Base-by-base conservation (phyloP, 768 basidiomycete species). In the Russula lepida region DNA sequence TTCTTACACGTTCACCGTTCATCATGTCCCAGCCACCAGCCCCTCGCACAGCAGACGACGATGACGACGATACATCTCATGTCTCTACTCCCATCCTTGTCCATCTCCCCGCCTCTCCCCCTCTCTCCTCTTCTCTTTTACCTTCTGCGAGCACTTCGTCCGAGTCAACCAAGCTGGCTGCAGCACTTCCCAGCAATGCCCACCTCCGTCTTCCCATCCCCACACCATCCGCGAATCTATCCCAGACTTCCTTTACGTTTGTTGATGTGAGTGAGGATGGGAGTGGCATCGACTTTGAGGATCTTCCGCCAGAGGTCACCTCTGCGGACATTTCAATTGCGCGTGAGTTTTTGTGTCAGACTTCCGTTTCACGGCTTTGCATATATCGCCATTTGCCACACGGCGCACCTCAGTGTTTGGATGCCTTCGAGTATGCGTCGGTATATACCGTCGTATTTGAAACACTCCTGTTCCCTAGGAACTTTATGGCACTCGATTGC, bases 311-410 rank as follows among this genome's bases (percentile, higher is more conserved):
- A 1, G 71, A 74, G 48, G 64, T 73, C 4, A 66, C 70, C 8
- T 67, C 66, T 37, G 72, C 71, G 11, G 72, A 74, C 61, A 68
- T 74, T 46, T 73, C 64, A 43, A 67, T 72, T 43, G 68, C 72
- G 28, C 68, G 73, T 71, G 58, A 70, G 71, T 72, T 51, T 63
- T 63, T 58, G 55, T 64, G 51, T 39, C 58, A 51, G 37, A 37
- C 13, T 56, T 56, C 28, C 53, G 19, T 35, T n/a, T 46, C 43
- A 17, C 59, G 32, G 47, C 41, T 3, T 19, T 37, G 59, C 60
- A 53, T 48, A 57, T 47, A 48, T 54, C 43, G 21, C 44, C 44
- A 6, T 30, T 2, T 21, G 30, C 23, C 52, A 15, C 41, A 13
- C 17, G 15, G 33, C 33, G 21, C 33, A 15, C 55, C 55, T 23